phyloP scores from a whole-genome alignment of 2,329 filamentous ascomycete genomes.

The Dendrostoma leiphaemia region DNA sequence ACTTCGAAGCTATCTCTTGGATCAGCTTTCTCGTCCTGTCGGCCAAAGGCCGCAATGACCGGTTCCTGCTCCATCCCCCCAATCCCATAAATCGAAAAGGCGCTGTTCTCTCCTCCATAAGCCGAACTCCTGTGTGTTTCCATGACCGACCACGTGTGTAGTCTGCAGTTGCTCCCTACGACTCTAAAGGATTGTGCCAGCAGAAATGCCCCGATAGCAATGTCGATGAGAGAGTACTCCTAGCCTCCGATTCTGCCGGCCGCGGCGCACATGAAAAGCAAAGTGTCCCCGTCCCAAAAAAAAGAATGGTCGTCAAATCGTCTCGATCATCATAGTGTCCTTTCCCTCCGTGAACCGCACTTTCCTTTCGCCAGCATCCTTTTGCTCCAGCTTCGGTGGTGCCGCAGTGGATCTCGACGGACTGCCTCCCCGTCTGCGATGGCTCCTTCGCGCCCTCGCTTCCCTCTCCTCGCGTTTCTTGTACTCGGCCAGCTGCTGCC shows the following conservation, averaged over 20 bases:
- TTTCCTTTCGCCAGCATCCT: constrained; percentile 29
- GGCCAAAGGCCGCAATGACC: not conserved
- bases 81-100: not conserved
- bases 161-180: not conserved
- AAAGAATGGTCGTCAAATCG: constrained; percentile 5
- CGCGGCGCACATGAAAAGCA: not conserved
- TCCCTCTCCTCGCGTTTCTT: constrained; percentile 59
- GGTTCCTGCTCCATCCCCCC: not conserved
- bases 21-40: not conserved
- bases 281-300: not conserved
- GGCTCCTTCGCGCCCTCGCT: constrained; percentile 54
- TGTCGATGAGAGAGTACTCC: too few species aligned
- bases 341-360: constrained; percentile 42
- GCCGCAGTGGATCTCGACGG: constrained; percentile 21
- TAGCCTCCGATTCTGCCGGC: not conserved
- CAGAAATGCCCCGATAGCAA: too few species aligned
- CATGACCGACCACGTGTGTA: not conserved
- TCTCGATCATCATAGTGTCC: constrained; percentile 9
- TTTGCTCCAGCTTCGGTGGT: constrained; percentile 26
- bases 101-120: not conserved
- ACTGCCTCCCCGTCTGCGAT: constrained; percentile 45
- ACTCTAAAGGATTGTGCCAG: not conserved
- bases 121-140: not conserved
- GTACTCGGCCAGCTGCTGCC: constrained; percentile 62
- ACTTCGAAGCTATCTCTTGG: constrained; percentile 5